A percentile compares a stretch with the other conserved stretches of the same genome.
These are phyloP conservation scores for Glebionis coronaria DNA, from an alignment of 129 eudicot species.

Conservation along the genomic window DNA sequence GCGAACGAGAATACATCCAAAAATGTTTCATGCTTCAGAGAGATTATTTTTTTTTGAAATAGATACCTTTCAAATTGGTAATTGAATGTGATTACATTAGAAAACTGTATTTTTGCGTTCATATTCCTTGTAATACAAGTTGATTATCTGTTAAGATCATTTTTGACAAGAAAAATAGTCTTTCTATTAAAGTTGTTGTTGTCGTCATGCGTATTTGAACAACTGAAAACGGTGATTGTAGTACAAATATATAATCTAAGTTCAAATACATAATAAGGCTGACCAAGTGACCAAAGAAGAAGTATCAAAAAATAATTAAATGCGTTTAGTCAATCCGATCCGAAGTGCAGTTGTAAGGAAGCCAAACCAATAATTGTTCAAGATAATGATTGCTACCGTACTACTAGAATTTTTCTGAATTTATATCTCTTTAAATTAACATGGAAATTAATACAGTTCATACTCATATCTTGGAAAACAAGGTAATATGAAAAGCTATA, in stretches of 20 bases:
- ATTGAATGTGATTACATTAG: too few species aligned
- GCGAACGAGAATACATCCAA: too few species aligned
- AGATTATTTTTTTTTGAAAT: too few species aligned
- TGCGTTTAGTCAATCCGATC: background rate
- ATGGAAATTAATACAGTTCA: background rate
- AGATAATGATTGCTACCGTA: constrained; percentile 1
- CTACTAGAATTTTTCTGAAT: background rate
- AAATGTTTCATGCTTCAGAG: too few species aligned
- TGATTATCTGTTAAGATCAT: too few species aligned
- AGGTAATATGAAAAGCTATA: constrained; percentile 12
- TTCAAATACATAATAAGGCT: background rate
- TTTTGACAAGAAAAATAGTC: too few species aligned
- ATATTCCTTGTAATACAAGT: too few species aligned
- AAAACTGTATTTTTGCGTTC: too few species aligned
- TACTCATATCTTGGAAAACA: constrained; percentile 7
- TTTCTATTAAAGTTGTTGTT: too few species aligned
- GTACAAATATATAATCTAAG: background rate
- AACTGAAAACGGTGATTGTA: too few species aligned
- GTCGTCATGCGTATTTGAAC: too few species aligned
- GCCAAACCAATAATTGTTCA: background rate
- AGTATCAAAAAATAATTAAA: background rate
- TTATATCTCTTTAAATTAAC: background rate
- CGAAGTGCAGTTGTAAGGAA: background rate
- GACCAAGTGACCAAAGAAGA: background rate
- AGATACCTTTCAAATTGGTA: too few species aligned